These are phyloP conservation scores for Pythium graminicola DNA, from an alignment of 352 stramenopile species.

Conservation along the genomic window DNA sequence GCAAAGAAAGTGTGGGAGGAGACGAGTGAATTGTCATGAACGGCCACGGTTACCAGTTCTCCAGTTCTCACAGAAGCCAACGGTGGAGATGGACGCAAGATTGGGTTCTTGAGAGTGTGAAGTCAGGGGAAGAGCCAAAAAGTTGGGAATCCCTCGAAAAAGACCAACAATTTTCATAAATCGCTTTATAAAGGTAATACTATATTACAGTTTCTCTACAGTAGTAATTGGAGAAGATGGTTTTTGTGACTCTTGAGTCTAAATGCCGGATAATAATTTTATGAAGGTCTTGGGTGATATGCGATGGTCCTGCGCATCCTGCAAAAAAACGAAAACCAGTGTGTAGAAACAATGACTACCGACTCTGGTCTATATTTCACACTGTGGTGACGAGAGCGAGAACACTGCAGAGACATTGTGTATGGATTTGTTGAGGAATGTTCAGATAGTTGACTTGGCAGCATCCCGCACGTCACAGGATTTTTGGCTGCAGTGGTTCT, in stretches of 20 bases:
- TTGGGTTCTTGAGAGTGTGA: constrained; percentile 4
- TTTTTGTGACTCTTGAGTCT: not conserved
- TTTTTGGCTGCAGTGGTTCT: constrained; percentile 4
- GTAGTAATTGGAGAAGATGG: not conserved
- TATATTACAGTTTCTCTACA: not conserved
- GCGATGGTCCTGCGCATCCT: not conserved
- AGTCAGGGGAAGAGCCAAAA: not conserved
- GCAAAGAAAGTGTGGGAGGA: constrained; percentile 8
- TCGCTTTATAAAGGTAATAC: not conserved
- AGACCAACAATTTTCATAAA: not conserved
- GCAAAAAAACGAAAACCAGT: not conserved
- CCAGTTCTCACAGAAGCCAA: constrained; percentile 15
- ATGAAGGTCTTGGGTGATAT: not conserved
- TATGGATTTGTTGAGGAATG: constrained; percentile 1
- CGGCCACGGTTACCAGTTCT: constrained; percentile 4
- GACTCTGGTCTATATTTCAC: too few relatives aligned
- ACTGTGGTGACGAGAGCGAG: too few relatives aligned
- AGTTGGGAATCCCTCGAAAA: not conserved
- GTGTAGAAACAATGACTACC: not conserved
- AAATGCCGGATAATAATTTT: not conserved
- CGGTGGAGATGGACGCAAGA: constrained; percentile 3
- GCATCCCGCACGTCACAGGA: constrained; percentile 11
- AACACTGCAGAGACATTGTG: not conserved
- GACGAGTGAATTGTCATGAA: not conserved
- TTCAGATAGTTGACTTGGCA: constrained; percentile 9